Evolutionary conservation across 2,329 filamentous ascomycete species (phyloP).

Genomic region (Aspergillus sp.): DNA sequence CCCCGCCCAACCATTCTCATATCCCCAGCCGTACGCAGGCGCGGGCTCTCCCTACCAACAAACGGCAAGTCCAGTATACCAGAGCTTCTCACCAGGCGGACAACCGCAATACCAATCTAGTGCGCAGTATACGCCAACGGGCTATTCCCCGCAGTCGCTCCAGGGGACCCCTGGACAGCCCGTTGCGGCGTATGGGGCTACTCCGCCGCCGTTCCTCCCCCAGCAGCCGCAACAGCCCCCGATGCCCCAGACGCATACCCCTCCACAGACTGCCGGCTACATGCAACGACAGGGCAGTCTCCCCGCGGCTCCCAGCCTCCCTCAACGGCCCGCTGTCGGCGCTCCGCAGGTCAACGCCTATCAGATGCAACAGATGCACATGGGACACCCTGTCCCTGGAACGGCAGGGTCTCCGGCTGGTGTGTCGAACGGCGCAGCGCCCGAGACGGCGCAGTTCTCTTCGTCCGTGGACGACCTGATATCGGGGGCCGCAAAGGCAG

Average conservation of each 20-base stretch:
- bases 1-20: slow-evolving; percentile 35
- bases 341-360: slow-evolving; percentile 53
- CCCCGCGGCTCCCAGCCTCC: slow-evolving; percentile 57
- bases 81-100: slow-evolving; percentile 34
- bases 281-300: slow-evolving; percentile 54
- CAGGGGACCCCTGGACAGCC: slow-evolving; percentile 25
- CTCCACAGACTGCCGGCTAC: slow-evolving; percentile 38
- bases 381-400: slow-evolving; percentile 42
- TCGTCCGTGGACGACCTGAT: slow-evolving; percentile 54
- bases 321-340: slow-evolving; percentile 59
- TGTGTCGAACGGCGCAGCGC: slow-evolving; percentile 28
- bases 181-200: slow-evolving; percentile 38
- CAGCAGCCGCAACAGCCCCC: slow-evolving; percentile 26
- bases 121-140: slow-evolving; percentile 30
- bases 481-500: slow-evolving; percentile 47
- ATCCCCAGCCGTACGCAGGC: slow-evolving; percentile 43
- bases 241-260: slow-evolving; percentile 41
- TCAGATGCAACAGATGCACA: slow-evolving; percentile 59
- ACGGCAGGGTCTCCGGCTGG: slow-evolving; percentile 21
- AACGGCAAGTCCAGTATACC: slow-evolving; percentile 38
- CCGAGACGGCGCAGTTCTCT: slow-evolving; percentile 28
- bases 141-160: slow-evolving; percentile 32
- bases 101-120: slow-evolving; percentile 33
- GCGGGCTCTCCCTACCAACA: slow-evolving; percentile 44
- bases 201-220: slow-evolving; percentile 42